phyloP scores from a whole-genome alignment of 1,284 basidiomycete genomes.

The Fomitopsis pinicola region DNA sequence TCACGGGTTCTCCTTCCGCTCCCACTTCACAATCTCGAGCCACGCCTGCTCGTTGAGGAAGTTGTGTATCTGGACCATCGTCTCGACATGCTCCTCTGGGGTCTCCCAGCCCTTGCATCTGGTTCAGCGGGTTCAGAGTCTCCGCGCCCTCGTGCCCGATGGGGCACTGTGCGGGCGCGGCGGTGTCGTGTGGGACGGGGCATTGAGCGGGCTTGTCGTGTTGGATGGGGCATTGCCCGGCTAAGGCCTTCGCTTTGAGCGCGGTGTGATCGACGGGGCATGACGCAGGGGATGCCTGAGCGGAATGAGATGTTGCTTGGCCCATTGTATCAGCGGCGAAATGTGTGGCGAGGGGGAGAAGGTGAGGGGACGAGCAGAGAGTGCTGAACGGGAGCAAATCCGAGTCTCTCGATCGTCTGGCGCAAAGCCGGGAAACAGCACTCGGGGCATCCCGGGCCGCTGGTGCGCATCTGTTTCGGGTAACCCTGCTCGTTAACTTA shows the following conservation, averaged over 20 bases:
- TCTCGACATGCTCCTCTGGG: constrained; percentile 93
- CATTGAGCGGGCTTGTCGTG: constrained; percentile 33
- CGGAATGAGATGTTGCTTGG: constrained; percentile 20
- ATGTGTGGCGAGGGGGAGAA: background rate
- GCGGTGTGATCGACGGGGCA: constrained; percentile 36
- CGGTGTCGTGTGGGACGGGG: constrained; percentile 38
- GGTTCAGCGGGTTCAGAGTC: constrained; percentile 78
- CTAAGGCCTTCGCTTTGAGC: constrained; percentile 11
- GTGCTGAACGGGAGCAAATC: background rate
- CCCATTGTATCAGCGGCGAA: constrained; percentile 14
- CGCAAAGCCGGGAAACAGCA: background rate
- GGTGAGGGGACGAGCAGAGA: background rate
- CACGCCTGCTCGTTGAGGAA: constrained; percentile 97
- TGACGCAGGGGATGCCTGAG: constrained; percentile 26
- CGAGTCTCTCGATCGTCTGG: background rate
- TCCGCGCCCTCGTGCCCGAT: constrained; percentile 37
- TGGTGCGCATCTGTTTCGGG: background rate
- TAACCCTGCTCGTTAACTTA: background rate
- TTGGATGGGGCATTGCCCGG: constrained; percentile 4
- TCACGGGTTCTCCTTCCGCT: constrained; percentile 64
- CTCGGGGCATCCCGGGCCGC: background rate
- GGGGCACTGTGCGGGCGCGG: constrained; percentile 37
- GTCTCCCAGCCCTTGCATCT: constrained; percentile 99
- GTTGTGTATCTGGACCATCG: constrained; percentile 98
- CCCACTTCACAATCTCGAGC: constrained; percentile 95